Conservation (phyloP, 1,139 yeast species). For the Oligophagozyma castellii region DNA sequence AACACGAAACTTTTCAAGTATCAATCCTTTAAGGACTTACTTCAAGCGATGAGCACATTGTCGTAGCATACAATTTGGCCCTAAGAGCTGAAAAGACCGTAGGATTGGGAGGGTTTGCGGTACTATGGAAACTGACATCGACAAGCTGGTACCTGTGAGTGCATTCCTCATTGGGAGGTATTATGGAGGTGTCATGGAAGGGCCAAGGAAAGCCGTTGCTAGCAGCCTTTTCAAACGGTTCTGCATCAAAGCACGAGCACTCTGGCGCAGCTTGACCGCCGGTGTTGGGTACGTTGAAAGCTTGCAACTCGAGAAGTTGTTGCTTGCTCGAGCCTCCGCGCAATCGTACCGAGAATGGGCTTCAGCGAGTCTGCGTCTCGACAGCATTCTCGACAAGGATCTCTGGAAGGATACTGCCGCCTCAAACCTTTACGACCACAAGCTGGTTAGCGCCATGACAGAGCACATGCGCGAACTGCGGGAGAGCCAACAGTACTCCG, state of each 20-base stretch:
- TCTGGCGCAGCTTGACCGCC: constrained; percentile 18
- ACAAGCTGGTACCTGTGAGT: constrained; percentile 11
- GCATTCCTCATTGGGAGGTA: constrained; percentile 10
- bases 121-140: too few relatives aligned
- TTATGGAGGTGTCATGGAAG: constrained; percentile 1
- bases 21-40: too few relatives aligned
- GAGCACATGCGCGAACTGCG: constrained; percentile 53
- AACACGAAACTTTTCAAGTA: too few relatives aligned
- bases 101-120: too few relatives aligned
- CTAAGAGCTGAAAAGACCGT: too few relatives aligned
- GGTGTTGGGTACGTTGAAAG: not conserved
- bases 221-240: too few relatives aligned
- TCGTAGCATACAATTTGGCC: too few relatives aligned
- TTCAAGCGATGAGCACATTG: too few relatives aligned
- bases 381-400: constrained; percentile 42
- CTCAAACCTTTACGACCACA: constrained; percentile 59
- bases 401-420: constrained; percentile 57
- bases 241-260: too few relatives aligned
- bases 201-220: not conserved
- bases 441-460: constrained; percentile 41
- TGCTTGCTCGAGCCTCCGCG: constrained; percentile 37
- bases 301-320: not conserved
- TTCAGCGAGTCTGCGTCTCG: constrained; percentile 48
- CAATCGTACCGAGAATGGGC: constrained; percentile 65
- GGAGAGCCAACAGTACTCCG: constrained; percentile 38